phyloP scores from a whole-genome alignment of 192 early-diverging fungal species.

The Rhizophlyctis rosea region DNA sequence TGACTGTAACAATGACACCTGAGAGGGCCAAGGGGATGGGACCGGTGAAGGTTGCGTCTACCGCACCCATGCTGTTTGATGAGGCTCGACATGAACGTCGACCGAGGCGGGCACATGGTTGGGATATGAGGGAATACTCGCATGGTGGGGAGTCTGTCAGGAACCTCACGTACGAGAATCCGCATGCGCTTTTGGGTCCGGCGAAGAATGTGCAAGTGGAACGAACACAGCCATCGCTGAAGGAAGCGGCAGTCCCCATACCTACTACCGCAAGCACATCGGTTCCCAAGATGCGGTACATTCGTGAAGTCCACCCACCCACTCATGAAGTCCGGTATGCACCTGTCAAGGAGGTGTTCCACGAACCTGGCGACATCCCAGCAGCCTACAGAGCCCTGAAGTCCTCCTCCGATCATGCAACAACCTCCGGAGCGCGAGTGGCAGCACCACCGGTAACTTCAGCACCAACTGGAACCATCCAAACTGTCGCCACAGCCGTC shows the following conservation, averaged over 20 bases:
- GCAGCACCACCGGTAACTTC: too few species aligned
- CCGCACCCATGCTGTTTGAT: not conserved
- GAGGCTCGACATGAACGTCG: not conserved
- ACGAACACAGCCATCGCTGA: too few species aligned
- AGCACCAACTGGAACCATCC: not conserved
- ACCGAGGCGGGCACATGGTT: not conserved
- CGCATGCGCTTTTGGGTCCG: too few species aligned
- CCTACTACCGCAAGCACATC: too few species aligned
- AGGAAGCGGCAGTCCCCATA: too few species aligned
- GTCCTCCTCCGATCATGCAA: too few species aligned
- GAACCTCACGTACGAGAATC: not conserved
- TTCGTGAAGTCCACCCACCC: too few species aligned
- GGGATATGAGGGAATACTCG: not conserved
- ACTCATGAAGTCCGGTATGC: not conserved
- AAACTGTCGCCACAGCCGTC: not conserved
- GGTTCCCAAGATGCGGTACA: too few species aligned
- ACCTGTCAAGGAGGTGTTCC: not conserved
- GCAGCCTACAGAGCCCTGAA: too few species aligned
- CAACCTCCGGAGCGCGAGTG: too few species aligned
- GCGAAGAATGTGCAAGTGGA: too few species aligned
- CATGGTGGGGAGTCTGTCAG: not conserved
- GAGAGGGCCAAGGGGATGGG: conserved; percentile 1
- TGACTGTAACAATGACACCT: not conserved
- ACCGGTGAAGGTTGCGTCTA: not conserved
- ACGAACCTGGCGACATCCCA: too few species aligned